Percentiles rank a stretch among this genome's conserved stretches.
Conservation (phyloP, 345 rosid species). For the Moringa oleifera region DNA sequence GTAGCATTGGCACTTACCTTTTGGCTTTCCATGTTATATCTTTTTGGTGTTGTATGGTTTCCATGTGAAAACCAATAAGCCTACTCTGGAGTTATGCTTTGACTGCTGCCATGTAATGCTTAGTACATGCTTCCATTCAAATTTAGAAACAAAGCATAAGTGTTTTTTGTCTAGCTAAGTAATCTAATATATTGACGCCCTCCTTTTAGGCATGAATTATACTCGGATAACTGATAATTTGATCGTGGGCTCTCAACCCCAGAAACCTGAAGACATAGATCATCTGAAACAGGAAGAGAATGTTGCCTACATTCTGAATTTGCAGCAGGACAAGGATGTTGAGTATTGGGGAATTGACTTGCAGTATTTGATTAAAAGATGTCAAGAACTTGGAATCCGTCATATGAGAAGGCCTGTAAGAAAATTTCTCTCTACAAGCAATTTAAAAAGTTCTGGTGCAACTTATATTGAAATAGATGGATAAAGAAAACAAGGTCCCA, state of each 20-base stretch:
- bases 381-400: slow-evolving; percentile 52
- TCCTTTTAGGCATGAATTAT: slow-evolving; percentile 84
- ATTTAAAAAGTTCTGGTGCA: background rate
- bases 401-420: slow-evolving; percentile 94
- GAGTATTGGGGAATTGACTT: slow-evolving; percentile 81
- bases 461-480: background rate
- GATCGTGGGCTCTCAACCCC: slow-evolving; percentile 94
- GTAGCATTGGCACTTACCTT: too few species aligned
- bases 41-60: too few species aligned
- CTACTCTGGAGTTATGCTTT: background rate
- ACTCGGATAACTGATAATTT: slow-evolving; percentile 61
- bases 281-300: slow-evolving; percentile 66
- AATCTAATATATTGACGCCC: slow-evolving; percentile 16
- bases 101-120: background rate
- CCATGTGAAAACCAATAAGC: too few species aligned
- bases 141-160: background rate
- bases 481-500: background rate
- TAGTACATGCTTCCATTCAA: background rate
- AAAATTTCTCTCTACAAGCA: background rate
- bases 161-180: too few species aligned
- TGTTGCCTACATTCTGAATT: slow-evolving; percentile 80
- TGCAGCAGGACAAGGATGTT: slow-evolving; percentile 87
- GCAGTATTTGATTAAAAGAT: slow-evolving; percentile 43
- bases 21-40: too few species aligned
- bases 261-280: slow-evolving; percentile 75